Base-by-base conservation (phyloP, 148 eudicot species). In the Fallopia convolvulus region DNA sequence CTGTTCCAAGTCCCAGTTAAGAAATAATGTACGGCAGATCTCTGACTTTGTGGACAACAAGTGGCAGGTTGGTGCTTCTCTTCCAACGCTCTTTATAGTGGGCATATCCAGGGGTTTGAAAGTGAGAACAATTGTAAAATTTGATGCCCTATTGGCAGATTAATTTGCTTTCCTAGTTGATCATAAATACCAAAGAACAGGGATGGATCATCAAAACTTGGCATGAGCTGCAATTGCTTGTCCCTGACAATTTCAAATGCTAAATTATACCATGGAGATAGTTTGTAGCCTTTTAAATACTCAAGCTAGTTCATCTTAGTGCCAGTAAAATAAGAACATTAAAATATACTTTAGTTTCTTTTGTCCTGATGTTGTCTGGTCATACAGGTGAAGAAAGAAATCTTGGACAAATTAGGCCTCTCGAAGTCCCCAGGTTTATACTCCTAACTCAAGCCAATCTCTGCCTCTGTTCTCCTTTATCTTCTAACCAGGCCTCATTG, bases 371-470 rank as follows among this genome's bases (percentile, higher is more conserved):
- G 47, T 71, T 41, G 36, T 63, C 42, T 18, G 76, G 40, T 75
- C 14, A 60, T 87, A 82, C 90, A 94, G 98, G 97, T 94, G 46
- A 92, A 92, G 85, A 94, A 88, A 83, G 93, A 94, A 76, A 81
- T 92, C 58, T 78, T 94, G 80, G 85, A 81, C 78, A 89, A 86
- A 87, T 87, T 88, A 78, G 93, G 95, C 46, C 56, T 89, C 66
- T 80, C 94, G 36, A 76, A 39, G 56, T 86, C 94, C 74, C 95
- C 97, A 77, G 93, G 98, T 94, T 86, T 61, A 60, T 66, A 40
- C n/a, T 74, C 40, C 39, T 50, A 32, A 8, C 5, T 26, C 13
- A 12, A 12, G 40, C 61, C 13, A 50, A 39, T 17, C 11, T n/a
- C 3, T 5, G 6, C 6, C 32, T 36, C 66, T 53, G 3, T 30